A percentile compares a stretch with the other conserved stretches of the same genome.
phyloP scores from a whole-genome alignment of 2,329 filamentous ascomycete species.

The Neurospora sp. region DNA sequence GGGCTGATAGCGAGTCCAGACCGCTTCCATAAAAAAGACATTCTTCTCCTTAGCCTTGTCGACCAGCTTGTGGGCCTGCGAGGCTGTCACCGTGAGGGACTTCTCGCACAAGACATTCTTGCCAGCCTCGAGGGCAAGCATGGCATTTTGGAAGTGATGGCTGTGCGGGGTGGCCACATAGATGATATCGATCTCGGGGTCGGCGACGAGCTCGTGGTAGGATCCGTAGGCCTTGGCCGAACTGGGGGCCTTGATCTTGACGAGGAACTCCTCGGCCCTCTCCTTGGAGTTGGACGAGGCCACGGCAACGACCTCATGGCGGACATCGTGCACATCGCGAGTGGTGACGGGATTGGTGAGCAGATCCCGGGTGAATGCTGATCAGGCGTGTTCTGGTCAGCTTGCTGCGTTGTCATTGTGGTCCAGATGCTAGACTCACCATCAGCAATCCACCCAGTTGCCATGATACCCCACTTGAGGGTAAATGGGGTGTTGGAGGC shows the following conservation, averaged over 20 bases:
- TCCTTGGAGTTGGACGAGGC: conserved; percentile 66
- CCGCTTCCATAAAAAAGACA: conserved; percentile 74
- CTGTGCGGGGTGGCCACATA: conserved; percentile 88
- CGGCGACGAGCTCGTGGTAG: conserved; percentile 71
- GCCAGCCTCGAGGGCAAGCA: conserved; percentile 72
- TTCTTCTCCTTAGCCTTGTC: conserved; percentile 64
- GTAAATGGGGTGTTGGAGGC: conserved; percentile 33
- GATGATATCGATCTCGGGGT: conserved; percentile 72
- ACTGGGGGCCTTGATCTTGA: conserved; percentile 57
- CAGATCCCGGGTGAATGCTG: conserved; percentile 67
- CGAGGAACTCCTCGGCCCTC: conserved; percentile 63
- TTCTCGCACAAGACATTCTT: conserved; percentile 91
- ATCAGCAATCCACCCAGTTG: conserved; percentile 49
- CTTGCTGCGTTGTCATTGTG: background rate
- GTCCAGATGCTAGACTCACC: conserved; percentile 29
- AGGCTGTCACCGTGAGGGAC: conserved; percentile 74
- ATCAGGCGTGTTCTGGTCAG: background rate
- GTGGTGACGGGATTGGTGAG: conserved; percentile 56
- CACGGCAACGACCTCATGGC: conserved; percentile 69
- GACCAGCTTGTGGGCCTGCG: conserved; percentile 63
- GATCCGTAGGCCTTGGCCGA: conserved; percentile 66
- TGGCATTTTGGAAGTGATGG: conserved; percentile 85
- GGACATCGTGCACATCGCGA: conserved; percentile 61
- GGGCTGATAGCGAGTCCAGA: conserved; percentile 86
- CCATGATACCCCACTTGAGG: conserved; percentile 51